These are phyloP conservation scores for Paulownia fortunei DNA, from an alignment of 257 asterid genomes.

Conservation along the genomic window DNA sequence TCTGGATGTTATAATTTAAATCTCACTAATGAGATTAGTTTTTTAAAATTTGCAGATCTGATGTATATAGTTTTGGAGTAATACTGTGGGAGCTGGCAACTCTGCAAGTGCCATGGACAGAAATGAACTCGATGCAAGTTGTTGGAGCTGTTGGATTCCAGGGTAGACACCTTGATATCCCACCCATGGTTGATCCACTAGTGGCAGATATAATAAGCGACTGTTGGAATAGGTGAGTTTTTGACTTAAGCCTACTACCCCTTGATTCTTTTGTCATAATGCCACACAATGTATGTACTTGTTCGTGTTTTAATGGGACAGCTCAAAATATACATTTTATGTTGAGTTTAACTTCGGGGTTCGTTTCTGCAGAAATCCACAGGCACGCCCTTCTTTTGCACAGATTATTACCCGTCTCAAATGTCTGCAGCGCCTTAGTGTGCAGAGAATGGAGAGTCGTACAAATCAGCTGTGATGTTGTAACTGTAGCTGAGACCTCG, in stretches of 20 bases:
- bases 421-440: constrained; percentile 63
- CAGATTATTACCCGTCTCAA: constrained; percentile 85
- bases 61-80: constrained; percentile 94
- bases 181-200: constrained; percentile 68
- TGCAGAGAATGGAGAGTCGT: constrained; percentile 47
- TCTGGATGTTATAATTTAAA: background rate
- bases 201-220: constrained; percentile 79
- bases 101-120: constrained; percentile 88
- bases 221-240: constrained; percentile 85
- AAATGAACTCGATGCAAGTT: constrained; percentile 98
- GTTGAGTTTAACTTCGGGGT: background rate
- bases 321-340: too few species aligned
- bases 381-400: constrained; percentile 85
- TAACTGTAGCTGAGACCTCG: constrained; percentile 40
- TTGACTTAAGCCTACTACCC: background rate
- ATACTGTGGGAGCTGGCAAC: constrained; percentile 98
- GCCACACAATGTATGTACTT: background rate
- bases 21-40: constrained; percentile 21
- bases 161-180: constrained; percentile 79
- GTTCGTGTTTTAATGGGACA: background rate
- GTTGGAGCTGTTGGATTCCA: constrained; percentile 99
- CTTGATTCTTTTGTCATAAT: background rate
- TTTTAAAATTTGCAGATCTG: constrained; percentile 66
- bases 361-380: constrained; percentile 68
- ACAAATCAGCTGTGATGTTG: constrained; percentile 46